Evolutionary conservation across 78 protist species (phyloP), one percentile per base, ranked within the genome.

Genomic region (Cavenderia fasciculata): DNA sequence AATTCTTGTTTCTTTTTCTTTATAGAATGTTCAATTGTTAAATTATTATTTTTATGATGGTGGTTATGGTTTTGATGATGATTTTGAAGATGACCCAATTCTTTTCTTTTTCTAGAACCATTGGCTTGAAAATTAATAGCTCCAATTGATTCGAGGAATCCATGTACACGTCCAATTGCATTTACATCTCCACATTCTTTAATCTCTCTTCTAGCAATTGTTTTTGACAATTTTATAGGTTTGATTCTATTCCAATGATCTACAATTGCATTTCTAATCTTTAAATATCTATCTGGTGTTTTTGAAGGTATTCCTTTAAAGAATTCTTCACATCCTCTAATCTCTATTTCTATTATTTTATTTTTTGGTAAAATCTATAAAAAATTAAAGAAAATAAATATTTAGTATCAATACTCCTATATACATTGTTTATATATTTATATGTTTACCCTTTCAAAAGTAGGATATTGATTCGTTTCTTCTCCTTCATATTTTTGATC

Each of bases 251-350:
- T 63, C 93, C 93, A 87, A 14, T 46, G 74, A 4, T 66, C 7
- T 41, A 87, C 40, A 0, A 87, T 21, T 18, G 74, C 57, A 63
- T 73, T 66, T 49, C 93, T 74, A 36, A 87, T 74, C 44, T 31
- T 74, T 2, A 87, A 27, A 65, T 87, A 87, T 75, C 92, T 54
- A 16, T 62, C 84, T 1, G 92, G 92, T 59, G 92, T 86, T 31
- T 86, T 86, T 0, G 77, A 33, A 6, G 41, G 51, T 46, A 54
- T 49, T 19, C 86, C 93, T 0, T 29, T 34, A 51, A 74, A 74
- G 27, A 74, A 87, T 49, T 74, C 86, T 47, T 25, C 33, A 38
- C 78, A 76, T 12, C 59, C 76, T 19, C 27, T 38, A 33, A 19
- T 76, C 47, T 87, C 93, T 11, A 74, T 86, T 34, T 66, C 34